phyloP scores from a whole-genome alignment of 2,329 filamentous ascomycete species.

The Harringtonia lauricola region DNA sequence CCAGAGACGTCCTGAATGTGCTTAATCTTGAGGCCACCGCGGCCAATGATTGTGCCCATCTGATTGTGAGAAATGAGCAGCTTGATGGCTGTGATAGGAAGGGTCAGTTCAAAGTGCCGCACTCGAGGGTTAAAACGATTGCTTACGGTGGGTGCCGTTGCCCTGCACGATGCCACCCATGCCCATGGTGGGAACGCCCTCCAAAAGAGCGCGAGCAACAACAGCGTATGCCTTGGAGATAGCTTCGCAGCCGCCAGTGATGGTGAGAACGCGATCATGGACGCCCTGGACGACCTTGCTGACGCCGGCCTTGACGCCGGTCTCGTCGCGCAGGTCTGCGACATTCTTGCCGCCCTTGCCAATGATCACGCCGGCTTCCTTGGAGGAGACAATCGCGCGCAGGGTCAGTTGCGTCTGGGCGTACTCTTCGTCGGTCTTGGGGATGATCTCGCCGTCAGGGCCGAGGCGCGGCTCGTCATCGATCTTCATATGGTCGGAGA shows the following conservation, averaged over 20 bases:
- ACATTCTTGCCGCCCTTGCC: constrained; percentile 98
- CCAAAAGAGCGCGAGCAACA: constrained; percentile 81
- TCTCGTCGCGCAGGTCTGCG: constrained; percentile 91
- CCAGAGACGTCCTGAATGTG: constrained; percentile 95
- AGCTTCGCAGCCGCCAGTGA: constrained; percentile 79
- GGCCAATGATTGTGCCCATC: constrained; percentile 98
- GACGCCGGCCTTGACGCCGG: constrained; percentile 93
- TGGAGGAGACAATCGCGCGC: constrained; percentile 95
- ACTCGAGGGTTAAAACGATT: constrained; percentile 5
- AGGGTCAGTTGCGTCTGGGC: constrained; percentile 85
- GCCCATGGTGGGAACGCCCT: constrained; percentile 87
- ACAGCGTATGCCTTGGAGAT: constrained; percentile 89
- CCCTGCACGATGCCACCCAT: constrained; percentile 85
- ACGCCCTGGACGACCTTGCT: constrained; percentile 98
- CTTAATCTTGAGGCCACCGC: constrained; percentile 97
- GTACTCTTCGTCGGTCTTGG: constrained; percentile 96
- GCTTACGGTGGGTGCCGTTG: constrained; percentile 90
- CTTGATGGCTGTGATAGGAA: constrained; percentile 61
- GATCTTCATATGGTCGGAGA: constrained; percentile 55
- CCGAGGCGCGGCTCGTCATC: constrained; percentile 51
- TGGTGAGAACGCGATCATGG: constrained; percentile 91
- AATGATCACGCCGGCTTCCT: constrained; percentile 98
- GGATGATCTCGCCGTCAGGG: constrained; percentile 65
- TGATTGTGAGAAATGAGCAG: constrained; percentile 98
- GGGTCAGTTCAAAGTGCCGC: not conserved